Base-by-base conservation (phyloP, 495 filamentous ascomycete species). In the Lasiosphaeria ovina region DNA sequence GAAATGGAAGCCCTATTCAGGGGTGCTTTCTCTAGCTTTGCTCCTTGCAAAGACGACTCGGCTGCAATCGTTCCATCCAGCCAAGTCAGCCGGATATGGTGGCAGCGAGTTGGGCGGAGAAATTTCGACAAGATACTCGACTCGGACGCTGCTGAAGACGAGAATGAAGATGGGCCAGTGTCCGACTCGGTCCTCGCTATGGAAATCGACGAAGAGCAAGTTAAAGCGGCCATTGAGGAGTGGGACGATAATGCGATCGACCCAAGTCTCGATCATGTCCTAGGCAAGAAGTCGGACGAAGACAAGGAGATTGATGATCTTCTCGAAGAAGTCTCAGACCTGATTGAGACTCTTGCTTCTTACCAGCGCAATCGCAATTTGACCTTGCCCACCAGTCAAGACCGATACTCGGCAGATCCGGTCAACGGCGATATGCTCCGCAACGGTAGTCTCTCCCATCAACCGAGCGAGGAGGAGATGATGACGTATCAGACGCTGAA, bases 1-100 rank as follows among this genome's bases (percentile, higher is more conserved):
- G 87, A 88, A 71, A 79, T 89, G 67, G 88, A 91, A 35, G 83
- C 89, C 4, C 75, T 92, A 33, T 89, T 95, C 62, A 83, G 90
- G 47, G 86, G 90, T 53, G 90, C 87, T 6, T 96, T 92, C 70
- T 95, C 91, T 0, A 89, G 88, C 60, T 96, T 96, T 75, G 91
- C 91, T 10, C 93, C 93, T 5, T 85, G 82, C 54, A 86, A 85
- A 58, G 93, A 97, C 66, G 90, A 94, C 69, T 83, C 89, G 4
- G 83, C 80, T 4, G 85, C 93, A 3, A 79, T 95, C 57, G 74
- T 92, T 8, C 84, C 92, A 40, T 82, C 80, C 11, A 86, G 89
- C 60, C 76, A 83, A 33, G 87, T 91, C 57, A 85, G 88, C 57
- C 76, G 84, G 47, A 76, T 96, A n/a, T 97, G 93, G 93, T 97